Base-by-base conservation (phyloP, 2,329 filamentous ascomycete species). In the Ascochyta koolunga region DNA sequence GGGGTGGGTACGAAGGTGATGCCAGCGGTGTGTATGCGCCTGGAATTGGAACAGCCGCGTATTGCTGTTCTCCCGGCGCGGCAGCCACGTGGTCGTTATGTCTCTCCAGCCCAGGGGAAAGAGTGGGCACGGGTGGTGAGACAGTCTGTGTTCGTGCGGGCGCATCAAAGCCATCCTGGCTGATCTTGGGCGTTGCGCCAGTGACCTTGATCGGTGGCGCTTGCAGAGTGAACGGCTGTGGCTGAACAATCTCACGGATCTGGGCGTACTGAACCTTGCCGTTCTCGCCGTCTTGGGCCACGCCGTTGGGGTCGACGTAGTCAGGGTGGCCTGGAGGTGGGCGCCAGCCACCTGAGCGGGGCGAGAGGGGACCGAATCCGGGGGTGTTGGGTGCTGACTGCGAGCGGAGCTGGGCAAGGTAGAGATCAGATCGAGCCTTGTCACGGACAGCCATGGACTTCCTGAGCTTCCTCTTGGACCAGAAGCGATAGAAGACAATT, bases 371-470 rank as follows among this genome's bases (percentile, higher is more conserved):
- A 18, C 77, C 77, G 37, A 96, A 92, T 61, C 92, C 92, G 11
- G 93, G 93, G 0, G 93, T 97, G 81, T 97, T 97, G 65, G 93
- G 93, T 5, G 92, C 93, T 22, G 92, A 96, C 79, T 98, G 93
- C 18, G 86, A 77, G 50, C 78, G 78, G 15, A 82, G 76, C 50
- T 81, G 79, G 15, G 79, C 92, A 60, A 98, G 90, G 81, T 98
- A 98, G 61, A 99, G 86, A 74, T 98, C 93, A 58, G 90, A 93
- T 59, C 95, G 90, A 62, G 95, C 95, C 71, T 90, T 89, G 82
- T 99, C 95, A 67, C 95, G 91, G 73, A 90, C 82, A 74, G 96
- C 90, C 95, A 99, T 99, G 60, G 92, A 93, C 83, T 97, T 98
- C 78, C 89, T 88, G 59, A 99, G 90, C 74, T 90, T 89, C 75